Conservation (phyloP, 192 early-diverging fungal genomes). For the Gamsiella multidivaricata region DNA sequence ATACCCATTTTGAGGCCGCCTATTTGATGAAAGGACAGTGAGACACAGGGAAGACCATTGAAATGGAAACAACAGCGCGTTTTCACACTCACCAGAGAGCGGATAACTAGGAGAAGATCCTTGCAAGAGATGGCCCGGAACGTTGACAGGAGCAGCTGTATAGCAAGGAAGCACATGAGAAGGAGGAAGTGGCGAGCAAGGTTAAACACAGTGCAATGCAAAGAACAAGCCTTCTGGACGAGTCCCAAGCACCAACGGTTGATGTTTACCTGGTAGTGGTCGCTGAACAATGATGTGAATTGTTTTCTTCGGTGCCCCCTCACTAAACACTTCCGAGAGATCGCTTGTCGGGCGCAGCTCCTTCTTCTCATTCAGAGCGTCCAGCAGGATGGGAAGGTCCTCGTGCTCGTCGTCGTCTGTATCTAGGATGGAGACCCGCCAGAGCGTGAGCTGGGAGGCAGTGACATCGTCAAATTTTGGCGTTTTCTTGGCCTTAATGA, state of each 20-base stretch:
- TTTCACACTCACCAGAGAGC: too few species aligned
- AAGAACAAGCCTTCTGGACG: neutral
- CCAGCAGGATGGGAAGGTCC: too few species aligned
- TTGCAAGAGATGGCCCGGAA: too few species aligned
- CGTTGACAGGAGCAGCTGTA: too few species aligned
- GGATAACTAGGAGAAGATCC: too few species aligned
- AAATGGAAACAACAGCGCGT: neutral
- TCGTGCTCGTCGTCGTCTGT: neutral
- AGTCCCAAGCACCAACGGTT: too few species aligned
- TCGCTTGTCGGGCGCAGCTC: too few species aligned
- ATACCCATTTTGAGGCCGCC: neutral
- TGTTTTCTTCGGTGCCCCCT: neutral
- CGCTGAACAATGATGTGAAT: constrained; percentile 9
- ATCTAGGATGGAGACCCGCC: neutral
- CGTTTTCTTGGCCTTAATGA: constrained; percentile 7
- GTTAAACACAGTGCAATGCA: neutral
- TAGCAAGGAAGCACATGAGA: neutral
- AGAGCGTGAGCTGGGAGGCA: constrained; percentile 5
- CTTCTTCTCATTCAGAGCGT: neutral
- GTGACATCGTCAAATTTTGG: neutral
- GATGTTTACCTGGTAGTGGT: constrained; percentile 8
- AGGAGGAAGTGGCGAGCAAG: neutral
- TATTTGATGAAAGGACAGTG: neutral
- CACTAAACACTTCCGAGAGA: neutral
- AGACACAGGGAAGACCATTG: neutral